Percentiles rank a stretch among this genome's conserved stretches.
Conservation (phyloP, 495 filamentous ascomycete species). For the Daldinia bambusicola region DNA sequence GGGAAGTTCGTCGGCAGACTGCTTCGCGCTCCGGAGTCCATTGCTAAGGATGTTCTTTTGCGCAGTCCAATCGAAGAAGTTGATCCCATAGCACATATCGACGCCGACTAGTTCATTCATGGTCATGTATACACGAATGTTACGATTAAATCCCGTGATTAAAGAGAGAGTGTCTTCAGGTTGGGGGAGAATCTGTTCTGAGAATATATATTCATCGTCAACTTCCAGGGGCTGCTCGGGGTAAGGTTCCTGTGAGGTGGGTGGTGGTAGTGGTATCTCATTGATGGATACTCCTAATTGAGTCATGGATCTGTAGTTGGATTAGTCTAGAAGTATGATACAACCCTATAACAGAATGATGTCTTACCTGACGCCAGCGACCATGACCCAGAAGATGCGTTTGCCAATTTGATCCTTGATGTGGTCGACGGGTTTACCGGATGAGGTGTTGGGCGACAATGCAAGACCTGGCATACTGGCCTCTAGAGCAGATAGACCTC, state of each 20-base stretch:
- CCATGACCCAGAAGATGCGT: slow-evolving; percentile 80
- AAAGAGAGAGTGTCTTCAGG: slow-evolving; percentile 69
- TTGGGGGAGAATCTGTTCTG: slow-evolving; percentile 70
- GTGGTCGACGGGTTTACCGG: slow-evolving; percentile 64
- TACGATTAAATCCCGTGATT: slow-evolving; percentile 80
- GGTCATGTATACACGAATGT: slow-evolving; percentile 74
- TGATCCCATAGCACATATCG: slow-evolving; percentile 78
- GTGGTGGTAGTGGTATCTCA: slow-evolving; percentile 73
- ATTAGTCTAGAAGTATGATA: slow-evolving; percentile 20
- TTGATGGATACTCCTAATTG: slow-evolving; percentile 74
- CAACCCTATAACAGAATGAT: slow-evolving; percentile 7
- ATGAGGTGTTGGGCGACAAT: slow-evolving; percentile 33
- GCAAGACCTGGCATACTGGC: slow-evolving; percentile 13
- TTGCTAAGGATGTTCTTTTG: slow-evolving; percentile 72
- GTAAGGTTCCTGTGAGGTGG: slow-evolving; percentile 77
- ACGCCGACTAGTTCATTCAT: slow-evolving; percentile 74
- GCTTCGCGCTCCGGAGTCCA: slow-evolving; percentile 68
- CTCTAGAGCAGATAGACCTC: slow-evolving; percentile 10
- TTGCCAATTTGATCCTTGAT: slow-evolving; percentile 81
- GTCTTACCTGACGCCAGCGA: slow-evolving; percentile 69
- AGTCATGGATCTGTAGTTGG: slow-evolving; percentile 63
- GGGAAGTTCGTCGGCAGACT: slow-evolving; percentile 68
- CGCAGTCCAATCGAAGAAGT: slow-evolving; percentile 74
- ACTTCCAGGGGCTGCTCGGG: slow-evolving; percentile 82
- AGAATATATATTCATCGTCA: slow-evolving; percentile 79